Evolutionary conservation across 345 rosid genomes (phyloP).

Genomic region (Rhizophora apiculata): DNA sequence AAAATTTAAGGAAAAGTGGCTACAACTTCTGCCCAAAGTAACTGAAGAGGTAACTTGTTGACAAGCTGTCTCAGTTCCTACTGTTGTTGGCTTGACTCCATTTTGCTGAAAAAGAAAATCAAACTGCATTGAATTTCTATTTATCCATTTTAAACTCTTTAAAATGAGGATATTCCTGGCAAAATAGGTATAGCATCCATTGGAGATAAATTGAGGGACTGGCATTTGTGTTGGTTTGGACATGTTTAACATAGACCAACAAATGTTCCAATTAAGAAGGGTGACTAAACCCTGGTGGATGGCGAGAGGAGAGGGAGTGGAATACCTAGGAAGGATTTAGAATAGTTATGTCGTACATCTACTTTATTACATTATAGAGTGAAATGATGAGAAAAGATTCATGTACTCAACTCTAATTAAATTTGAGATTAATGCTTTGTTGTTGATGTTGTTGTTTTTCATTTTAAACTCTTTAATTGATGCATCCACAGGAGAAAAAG

Average conservation of each 20-base stretch:
- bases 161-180: neutral
- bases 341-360: too few relatives aligned
- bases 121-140: neutral
- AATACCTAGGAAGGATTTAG: too few relatives aligned
- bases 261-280: too few relatives aligned
- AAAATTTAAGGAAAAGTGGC: conserved; percentile 95
- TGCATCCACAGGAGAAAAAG: conserved; percentile 57
- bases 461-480: neutral
- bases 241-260: too few relatives aligned
- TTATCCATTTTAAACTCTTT: neutral
- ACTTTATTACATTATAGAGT: too few relatives aligned
- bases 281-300: too few relatives aligned
- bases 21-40: conserved; percentile 72
- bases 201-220: neutral
- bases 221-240: too few relatives aligned
- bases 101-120: neutral
- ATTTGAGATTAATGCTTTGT: neutral
- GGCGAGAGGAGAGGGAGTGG: too few relatives aligned
- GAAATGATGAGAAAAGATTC: too few relatives aligned
- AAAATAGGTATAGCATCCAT: neutral
- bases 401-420: too few relatives aligned
- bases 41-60: conserved; percentile 62
- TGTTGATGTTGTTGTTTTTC: conserved; percentile 3
- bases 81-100: neutral
- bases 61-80: neutral